Evolutionary conservation across 2,329 filamentous ascomycete genomes (phyloP).

Genomic region (Curvularia eragrostidis): DNA sequence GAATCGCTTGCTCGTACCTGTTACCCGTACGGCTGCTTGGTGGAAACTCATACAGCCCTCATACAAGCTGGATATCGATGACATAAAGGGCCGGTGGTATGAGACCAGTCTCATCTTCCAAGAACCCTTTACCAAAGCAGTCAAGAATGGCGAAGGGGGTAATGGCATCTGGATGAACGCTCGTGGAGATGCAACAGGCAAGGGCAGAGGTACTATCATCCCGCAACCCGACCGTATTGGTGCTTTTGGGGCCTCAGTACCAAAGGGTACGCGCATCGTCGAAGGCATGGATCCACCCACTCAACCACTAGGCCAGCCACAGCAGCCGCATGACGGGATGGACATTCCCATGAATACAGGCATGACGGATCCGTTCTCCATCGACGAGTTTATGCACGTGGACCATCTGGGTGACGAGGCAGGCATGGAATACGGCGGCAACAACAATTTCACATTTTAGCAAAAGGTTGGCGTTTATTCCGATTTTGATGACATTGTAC

Average conservation of each 20-base stretch:
- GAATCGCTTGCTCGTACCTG: conserved; percentile 53
- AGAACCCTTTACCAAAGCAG: conserved; percentile 39
- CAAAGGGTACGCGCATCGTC: conserved; percentile 46
- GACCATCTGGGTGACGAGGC: conserved; percentile 44
- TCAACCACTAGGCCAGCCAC: conserved; percentile 14
- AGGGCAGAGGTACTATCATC: conserved; percentile 36
- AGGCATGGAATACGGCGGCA: conserved; percentile 22
- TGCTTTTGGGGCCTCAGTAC: conserved; percentile 54
- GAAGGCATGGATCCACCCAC: conserved; percentile 47
- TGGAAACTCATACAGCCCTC: conserved; percentile 53
- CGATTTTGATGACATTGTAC: neutral
- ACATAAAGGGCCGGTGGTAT: conserved; percentile 68
- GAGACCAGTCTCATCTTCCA: conserved; percentile 60
- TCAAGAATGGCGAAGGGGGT: conserved; percentile 50
- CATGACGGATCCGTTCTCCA: conserved; percentile 21
- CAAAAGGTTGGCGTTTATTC: neutral
- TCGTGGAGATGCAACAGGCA: conserved; percentile 49
- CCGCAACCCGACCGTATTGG: conserved; percentile 44
- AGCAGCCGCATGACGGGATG: conserved; percentile 21
- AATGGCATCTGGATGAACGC: conserved; percentile 58
- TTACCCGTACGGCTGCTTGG: conserved; percentile 46
- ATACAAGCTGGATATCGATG: conserved; percentile 51
- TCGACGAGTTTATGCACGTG: conserved; percentile 55
- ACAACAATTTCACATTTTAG: conserved; percentile 11
- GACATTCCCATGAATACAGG: conserved; percentile 20